Conservation (phyloP, 208 protist genomes). For the Crithidia brevicula region DNA sequence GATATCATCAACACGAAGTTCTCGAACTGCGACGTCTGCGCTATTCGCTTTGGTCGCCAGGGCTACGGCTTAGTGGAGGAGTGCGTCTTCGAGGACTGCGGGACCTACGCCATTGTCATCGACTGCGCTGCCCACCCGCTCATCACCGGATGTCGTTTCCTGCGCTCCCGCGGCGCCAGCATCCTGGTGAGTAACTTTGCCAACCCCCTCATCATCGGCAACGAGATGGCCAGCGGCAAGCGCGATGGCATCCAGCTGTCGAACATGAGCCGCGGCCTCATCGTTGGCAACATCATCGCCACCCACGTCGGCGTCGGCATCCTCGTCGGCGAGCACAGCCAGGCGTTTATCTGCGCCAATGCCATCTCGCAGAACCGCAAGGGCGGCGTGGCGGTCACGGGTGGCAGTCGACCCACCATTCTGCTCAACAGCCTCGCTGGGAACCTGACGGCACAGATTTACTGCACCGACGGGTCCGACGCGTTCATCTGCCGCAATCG, state of each 20-base stretch:
- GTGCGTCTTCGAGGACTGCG: constrained; percentile 80
- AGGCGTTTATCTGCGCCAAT: constrained; percentile 70
- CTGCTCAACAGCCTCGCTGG: constrained; percentile 62
- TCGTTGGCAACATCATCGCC: constrained; percentile 79
- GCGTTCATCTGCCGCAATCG: constrained; percentile 77
- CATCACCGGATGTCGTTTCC: constrained; percentile 83
- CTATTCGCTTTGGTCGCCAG: constrained; percentile 74
- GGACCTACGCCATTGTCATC: constrained; percentile 73
- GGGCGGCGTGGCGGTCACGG: constrained; percentile 44
- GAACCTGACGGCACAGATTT: constrained; percentile 59
- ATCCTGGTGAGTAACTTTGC: constrained; percentile 79
- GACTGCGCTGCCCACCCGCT: constrained; percentile 76
- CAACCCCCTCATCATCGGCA: constrained; percentile 86
- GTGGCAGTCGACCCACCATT: constrained; percentile 57
- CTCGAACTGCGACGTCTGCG: constrained; percentile 71
- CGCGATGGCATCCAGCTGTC: constrained; percentile 63
- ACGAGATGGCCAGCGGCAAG: constrained; percentile 66
- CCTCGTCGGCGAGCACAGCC: constrained; percentile 47
- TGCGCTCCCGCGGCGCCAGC: constrained; percentile 55
- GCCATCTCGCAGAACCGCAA: constrained; percentile 53
- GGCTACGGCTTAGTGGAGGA: constrained; percentile 82
- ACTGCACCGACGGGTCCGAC: constrained; percentile 44
- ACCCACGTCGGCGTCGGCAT: constrained; percentile 60
- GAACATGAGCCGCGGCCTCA: constrained; percentile 64
- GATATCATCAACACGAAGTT: constrained; percentile 81